These are phyloP conservation scores for Lactifluus rugatus DNA, from an alignment of 768 basidiomycete genomes.

Conservation along the genomic window DNA sequence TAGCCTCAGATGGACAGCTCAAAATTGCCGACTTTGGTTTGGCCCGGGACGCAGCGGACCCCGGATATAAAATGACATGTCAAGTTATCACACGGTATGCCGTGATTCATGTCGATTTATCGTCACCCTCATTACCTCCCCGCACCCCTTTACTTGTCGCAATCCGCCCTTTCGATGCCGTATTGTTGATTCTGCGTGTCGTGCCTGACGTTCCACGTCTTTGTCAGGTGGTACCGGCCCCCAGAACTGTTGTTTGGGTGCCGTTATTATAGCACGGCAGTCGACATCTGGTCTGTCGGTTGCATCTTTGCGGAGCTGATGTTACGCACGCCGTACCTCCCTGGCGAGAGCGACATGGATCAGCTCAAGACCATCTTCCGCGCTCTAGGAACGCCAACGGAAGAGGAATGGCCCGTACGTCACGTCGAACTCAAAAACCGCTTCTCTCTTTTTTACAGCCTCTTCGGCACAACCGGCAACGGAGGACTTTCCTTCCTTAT, in stretches of 20 bases:
- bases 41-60: slow-evolving; percentile 92
- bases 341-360: slow-evolving; percentile 94
- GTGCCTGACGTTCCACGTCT: neutral
- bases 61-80: slow-evolving; percentile 92
- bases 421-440: neutral
- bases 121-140: neutral
- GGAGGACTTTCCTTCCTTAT: neutral
- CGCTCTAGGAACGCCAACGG: slow-evolving; percentile 91
- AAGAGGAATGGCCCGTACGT: slow-evolving; percentile 93
- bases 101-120: neutral
- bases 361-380: slow-evolving; percentile 91
- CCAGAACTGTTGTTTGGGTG: slow-evolving; percentile 91
- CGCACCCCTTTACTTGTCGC: neutral
- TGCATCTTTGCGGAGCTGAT: slow-evolving; percentile 98
- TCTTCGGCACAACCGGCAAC: neutral
- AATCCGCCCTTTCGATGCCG: neutral
- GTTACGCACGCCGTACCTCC: slow-evolving; percentile 89
- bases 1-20: slow-evolving; percentile 80
- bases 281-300: slow-evolving; percentile 96
- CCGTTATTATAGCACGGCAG: slow-evolving; percentile 82
- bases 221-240: slow-evolving; percentile 90
- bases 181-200: too few species aligned
- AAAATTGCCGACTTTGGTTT: slow-evolving; percentile 99
- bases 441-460: neutral
- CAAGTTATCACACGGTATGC: slow-evolving; percentile 93